Percentiles rank a stretch among this genome's conserved stretches.
phyloP scores from a whole-genome alignment of 2,329 filamentous ascomycete species.

The Aspergillus piperis region DNA sequence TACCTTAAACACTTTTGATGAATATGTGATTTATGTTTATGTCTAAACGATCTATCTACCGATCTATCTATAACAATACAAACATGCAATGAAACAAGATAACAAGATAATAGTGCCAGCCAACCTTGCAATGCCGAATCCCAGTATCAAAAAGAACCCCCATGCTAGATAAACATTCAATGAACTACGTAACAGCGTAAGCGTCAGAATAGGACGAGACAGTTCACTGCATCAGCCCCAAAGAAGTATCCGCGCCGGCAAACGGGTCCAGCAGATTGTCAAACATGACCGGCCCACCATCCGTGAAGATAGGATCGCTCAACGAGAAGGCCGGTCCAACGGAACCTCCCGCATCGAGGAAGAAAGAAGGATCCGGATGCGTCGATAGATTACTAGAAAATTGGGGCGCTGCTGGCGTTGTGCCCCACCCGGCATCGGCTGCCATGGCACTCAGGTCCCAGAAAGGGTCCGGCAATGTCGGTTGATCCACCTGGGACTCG shows the following conservation, averaged over 20 bases:
- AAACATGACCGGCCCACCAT: not conserved
- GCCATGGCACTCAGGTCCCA: not conserved
- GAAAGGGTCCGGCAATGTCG: not conserved
- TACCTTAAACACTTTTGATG: not conserved
- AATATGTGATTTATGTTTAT: not conserved
- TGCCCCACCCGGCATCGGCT: not conserved
- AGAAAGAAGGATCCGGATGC: not conserved
- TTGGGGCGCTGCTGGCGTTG: not conserved
- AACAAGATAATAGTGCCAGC: not conserved
- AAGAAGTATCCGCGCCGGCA: not conserved
- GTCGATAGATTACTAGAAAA: not conserved
- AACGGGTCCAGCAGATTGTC: not conserved
- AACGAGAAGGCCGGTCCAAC: not conserved
- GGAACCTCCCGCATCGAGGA: not conserved
- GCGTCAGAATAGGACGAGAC: not conserved
- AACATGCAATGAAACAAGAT: not conserved
- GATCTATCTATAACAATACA: not conserved
- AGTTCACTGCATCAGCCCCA: not conserved
- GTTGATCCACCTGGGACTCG: not conserved
- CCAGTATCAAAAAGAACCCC: not conserved
- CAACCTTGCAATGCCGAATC: not conserved
- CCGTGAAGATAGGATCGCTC: not conserved
- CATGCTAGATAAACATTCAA: not conserved
- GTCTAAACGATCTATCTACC: not conserved
- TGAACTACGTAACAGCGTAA: not conserved